Percentiles rank a stretch among this genome's conserved stretches.
phyloP scores from a whole-genome alignment of 768 basidiomycete species.

The Boletus rufocinnamomeus region DNA sequence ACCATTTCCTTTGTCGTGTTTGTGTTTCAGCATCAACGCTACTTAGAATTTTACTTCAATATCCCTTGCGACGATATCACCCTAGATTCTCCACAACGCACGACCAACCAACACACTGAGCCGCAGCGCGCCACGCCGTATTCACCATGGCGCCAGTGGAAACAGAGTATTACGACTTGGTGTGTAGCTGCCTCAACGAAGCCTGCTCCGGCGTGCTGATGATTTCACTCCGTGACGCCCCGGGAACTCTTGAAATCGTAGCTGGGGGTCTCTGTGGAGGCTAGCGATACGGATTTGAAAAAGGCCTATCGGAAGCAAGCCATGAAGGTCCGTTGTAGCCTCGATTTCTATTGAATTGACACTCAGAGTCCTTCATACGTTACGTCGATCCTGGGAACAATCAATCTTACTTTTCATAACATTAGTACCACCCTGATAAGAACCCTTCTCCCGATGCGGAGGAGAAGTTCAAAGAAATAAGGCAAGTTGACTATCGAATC shows the following conservation, averaged over 20 bases:
- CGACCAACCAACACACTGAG: constrained; percentile 3
- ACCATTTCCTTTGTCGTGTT: constrained; percentile 1
- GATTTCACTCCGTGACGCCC: neutral
- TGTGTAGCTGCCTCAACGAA: constrained; percentile 37
- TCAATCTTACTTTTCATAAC: neutral
- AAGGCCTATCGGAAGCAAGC: constrained; percentile 95
- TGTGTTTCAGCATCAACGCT: constrained; percentile 9
- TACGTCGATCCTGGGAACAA: neutral
- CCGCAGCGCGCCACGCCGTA: neutral
- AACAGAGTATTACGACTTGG: constrained; percentile 87
- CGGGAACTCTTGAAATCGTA: constrained; percentile 29
- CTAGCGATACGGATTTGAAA: constrained; percentile 80
- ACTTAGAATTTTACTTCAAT: constrained; percentile 1
- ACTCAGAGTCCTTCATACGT: neutral
- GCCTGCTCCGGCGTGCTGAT: constrained; percentile 1
- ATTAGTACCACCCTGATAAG: constrained; percentile 93
- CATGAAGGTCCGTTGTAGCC: constrained; percentile 66
- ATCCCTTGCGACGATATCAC: constrained; percentile 8
- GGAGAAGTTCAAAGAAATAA: constrained; percentile 96
- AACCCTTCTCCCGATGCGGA: constrained; percentile 91
- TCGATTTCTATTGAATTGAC: neutral
- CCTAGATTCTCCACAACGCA: constrained; percentile 3
- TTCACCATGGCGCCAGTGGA: constrained; percentile 81
- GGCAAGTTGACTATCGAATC: constrained; percentile 45
- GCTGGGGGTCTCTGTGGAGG: constrained; percentile 74